Percentiles rank a stretch among this genome's conserved stretches.
Evolutionary conservation across 148 eudicot species (phyloP).

Genomic region (Hydrangea macrophylla): DNA sequence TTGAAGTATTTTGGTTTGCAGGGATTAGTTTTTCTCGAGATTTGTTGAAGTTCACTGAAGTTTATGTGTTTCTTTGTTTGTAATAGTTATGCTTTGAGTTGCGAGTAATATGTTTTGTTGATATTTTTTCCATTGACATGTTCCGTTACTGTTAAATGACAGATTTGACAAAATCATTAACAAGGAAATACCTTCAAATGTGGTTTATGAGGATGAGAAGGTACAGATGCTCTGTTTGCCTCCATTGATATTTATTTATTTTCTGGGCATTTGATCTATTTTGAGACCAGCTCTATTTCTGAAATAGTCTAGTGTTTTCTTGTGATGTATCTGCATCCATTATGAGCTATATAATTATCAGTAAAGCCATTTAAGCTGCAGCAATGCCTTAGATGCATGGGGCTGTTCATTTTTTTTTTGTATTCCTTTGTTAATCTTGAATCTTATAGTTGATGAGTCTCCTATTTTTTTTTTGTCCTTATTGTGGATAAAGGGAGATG

Average conservation of each 20-base stretch:
- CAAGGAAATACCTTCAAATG: conserved; percentile 85
- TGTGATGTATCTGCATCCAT: too few species aligned
- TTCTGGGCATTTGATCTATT: not conserved
- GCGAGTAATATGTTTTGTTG: not conserved
- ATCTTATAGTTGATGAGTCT: not conserved
- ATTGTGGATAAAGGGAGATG: not conserved
- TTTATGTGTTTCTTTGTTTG: not conserved
- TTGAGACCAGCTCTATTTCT: too few species aligned
- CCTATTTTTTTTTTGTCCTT: not conserved
- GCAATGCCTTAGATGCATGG: not conserved
- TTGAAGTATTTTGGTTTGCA: not conserved
- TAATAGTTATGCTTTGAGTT: not conserved
- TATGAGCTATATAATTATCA: too few species aligned
- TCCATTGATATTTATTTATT: not conserved
- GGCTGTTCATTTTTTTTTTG: not conserved
- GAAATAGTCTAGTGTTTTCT: too few species aligned
- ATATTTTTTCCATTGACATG: not conserved
- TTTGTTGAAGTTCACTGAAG: not conserved
- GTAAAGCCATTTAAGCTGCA: too few species aligned
- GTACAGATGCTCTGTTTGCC: conserved; percentile 23
- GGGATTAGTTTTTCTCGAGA: too few species aligned
- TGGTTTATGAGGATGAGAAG: conserved; percentile 88
- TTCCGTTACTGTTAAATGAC: conserved; percentile 20
- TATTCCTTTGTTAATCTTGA: not conserved
- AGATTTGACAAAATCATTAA: conserved; percentile 95